phyloP scores from a whole-genome alignment of 2,329 filamentous ascomycete genomes.

The Kalmusia sp. region DNA sequence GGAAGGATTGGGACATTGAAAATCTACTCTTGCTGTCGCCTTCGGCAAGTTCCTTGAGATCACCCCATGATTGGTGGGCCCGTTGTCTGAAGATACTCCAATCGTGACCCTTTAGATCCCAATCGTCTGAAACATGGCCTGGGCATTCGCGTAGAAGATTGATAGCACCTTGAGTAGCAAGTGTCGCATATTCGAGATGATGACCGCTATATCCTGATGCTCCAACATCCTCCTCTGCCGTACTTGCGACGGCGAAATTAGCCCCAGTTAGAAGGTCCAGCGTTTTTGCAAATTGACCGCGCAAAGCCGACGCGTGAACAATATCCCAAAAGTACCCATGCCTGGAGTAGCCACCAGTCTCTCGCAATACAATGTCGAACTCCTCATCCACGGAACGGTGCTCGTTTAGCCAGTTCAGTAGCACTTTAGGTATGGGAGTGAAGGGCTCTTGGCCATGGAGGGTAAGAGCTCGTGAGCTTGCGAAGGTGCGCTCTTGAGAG shows the following conservation, averaged over 20 bases:
- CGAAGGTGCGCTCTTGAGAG: slow-evolving; percentile 29
- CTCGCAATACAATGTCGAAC: slow-evolving; percentile 67
- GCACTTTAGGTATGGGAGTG: slow-evolving; percentile 72
- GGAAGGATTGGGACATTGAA: slow-evolving; percentile 53
- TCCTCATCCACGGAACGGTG: slow-evolving; percentile 76
- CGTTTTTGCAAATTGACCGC: slow-evolving; percentile 74
- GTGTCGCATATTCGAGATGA: slow-evolving; percentile 79
- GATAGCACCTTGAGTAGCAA: slow-evolving; percentile 72
- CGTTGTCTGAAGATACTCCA: slow-evolving; percentile 86
- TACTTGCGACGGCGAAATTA: slow-evolving; percentile 78
- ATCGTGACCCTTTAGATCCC: slow-evolving; percentile 81
- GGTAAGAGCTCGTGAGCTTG: slow-evolving; percentile 32
- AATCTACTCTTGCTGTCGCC: slow-evolving; percentile 64
- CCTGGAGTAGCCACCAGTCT: slow-evolving; percentile 75
- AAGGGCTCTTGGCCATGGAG: slow-evolving; percentile 31
- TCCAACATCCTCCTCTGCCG: slow-evolving; percentile 67
- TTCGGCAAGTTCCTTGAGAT: slow-evolving; percentile 80
- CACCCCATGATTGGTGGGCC: slow-evolving; percentile 71
- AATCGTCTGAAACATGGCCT: slow-evolving; percentile 69
- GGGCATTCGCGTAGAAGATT: slow-evolving; percentile 77
- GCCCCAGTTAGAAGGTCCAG: slow-evolving; percentile 74
- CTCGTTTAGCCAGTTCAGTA: slow-evolving; percentile 82
- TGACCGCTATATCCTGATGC: slow-evolving; percentile 74
- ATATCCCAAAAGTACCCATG: slow-evolving; percentile 86
- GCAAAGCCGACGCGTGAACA: slow-evolving; percentile 72